Evolutionary conservation across 139 green algal genomes (phyloP), one percentile per base, ranked within the genome.

Genomic region (Tetradesmus lagerheimii): DNA sequence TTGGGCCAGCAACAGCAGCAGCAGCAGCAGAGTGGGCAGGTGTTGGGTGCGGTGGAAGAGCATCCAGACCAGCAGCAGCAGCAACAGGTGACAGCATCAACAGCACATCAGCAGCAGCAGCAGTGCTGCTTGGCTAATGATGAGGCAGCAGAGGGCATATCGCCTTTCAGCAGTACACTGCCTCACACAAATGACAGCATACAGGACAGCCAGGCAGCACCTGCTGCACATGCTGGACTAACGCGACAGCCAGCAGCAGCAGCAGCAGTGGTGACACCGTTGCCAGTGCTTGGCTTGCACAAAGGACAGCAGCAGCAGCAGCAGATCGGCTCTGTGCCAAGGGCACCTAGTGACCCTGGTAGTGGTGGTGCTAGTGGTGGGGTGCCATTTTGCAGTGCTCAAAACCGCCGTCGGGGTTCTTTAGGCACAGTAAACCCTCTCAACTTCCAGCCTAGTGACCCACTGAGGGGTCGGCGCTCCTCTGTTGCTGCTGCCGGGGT

Each of bases 51-150:
- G n/a, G n/a, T n/a, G n/a, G n/a, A n/a, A n/a, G n/a, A n/a, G n/a
- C n/a, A n/a, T n/a, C n/a, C n/a, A n/a, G n/a, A n/a, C n/a, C 43
- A 86, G 80, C 80, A 71, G 18, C 45, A 75, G 80, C 16, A 39
- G 29, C 79, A 85, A 53, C 27, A 29, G 4, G 15, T 27, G 39
- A 4, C 15, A 34, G 5, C 11, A 76, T 8, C 66, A 12, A 23
- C 66, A 37, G 66, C 4, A 11, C 6, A 74, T 8, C 45, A 76
- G 80, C 80, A 74, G 47, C 47, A 50, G 80, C 20, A 41, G n/a
- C 11, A 76, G n/a, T 31, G 15, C 25, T 8, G 66, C 25, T 0
- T 20, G 64, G 64, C 64, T n/a, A 16, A 20, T 41, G 71, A 37
- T 5, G n/a, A 34, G 31, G 71, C 71, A 79, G 29, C 71, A 35